Conservation (phyloP, 495 filamentous ascomycete species). For the Daldinia concentrica region DNA sequence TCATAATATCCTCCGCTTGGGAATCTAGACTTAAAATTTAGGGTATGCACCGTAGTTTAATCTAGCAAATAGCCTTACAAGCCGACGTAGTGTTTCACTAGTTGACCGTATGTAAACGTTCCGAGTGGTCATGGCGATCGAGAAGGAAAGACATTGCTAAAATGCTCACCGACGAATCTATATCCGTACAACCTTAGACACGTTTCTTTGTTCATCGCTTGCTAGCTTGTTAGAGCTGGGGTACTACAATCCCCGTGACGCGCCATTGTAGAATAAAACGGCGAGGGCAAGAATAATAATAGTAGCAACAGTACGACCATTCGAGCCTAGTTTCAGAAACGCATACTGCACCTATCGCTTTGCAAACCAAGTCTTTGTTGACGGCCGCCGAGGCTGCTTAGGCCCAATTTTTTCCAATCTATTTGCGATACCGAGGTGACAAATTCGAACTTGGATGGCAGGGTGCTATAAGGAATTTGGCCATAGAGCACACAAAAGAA, state of each 20-base stretch:
- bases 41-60: not conserved
- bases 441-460: constrained; percentile 7
- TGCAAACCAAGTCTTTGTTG: constrained; percentile 7
- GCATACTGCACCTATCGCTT: not conserved
- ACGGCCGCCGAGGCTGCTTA: constrained; percentile 1
- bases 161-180: constrained; percentile 21
- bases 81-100: not conserved
- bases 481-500: not conserved
- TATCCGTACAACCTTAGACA: constrained; percentile 22
- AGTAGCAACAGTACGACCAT: not conserved
- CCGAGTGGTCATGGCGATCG: constrained; percentile 2
- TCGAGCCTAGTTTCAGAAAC: constrained; percentile 12
- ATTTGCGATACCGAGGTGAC: constrained; percentile 35
- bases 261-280: constrained; percentile 14
- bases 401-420: constrained; percentile 26
- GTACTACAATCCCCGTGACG: constrained; percentile 17
- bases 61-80: not conserved
- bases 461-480: constrained; percentile 1
- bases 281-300: constrained; percentile 2
- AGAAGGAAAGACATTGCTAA: constrained; percentile 9
- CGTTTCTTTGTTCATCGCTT: constrained; percentile 16
- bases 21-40: not conserved
- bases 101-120: not conserved
- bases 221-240: not conserved
- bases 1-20: not conserved